Evolutionary conservation across 2,329 filamentous ascomycete genomes (phyloP), one percentile per base, ranked within the genome.

Genomic region (Cladophialophora bantiana): DNA sequence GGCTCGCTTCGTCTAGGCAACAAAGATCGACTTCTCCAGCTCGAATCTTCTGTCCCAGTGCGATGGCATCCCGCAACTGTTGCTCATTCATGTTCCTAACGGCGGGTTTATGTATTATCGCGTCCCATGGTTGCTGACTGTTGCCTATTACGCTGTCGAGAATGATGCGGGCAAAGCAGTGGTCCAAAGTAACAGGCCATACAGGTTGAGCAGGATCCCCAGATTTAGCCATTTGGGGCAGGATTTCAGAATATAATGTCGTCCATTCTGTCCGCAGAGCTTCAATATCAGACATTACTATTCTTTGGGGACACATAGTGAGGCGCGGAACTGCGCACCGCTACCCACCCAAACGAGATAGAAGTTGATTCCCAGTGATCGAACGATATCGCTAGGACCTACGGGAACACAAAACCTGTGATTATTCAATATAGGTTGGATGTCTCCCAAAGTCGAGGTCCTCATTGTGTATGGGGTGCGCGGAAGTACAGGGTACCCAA

Each of bases 81-180:
- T 68, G 58, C 7, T 66, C 64, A 13, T 71, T 75, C 81, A 83
- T 83, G 57, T 82, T 78, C 69, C 77, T 80, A 53, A 79, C 75
- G 0, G 81, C 81, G 2, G 82, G 81, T 34, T 74, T 72, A 61
- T 78, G 77, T 38, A 83, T 54, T n/a, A 79, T 77, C 31, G 76
- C 68, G 35, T 74, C 80, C 82, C 81, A 83, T 4, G 80, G 81
- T 52, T 79, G 75, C 31, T 74, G 68, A 5, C 80, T 77, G 6
- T 59, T 48, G 10, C 72, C 75, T 4, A 82, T 70, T 0, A 74
- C 75, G 62, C 78, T 77, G 65, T 83, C 82, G 13, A 83, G 77
- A 5, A 73, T 73, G 35, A 71, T 71, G n/a, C 71, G 66, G 12
- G 71, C 70, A 59, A 73, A 73, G 62, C 71, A 73, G 56, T 73